Base-by-base conservation (phyloP, 768 basidiomycete species). In the Stropharia rugosoannulata region DNA sequence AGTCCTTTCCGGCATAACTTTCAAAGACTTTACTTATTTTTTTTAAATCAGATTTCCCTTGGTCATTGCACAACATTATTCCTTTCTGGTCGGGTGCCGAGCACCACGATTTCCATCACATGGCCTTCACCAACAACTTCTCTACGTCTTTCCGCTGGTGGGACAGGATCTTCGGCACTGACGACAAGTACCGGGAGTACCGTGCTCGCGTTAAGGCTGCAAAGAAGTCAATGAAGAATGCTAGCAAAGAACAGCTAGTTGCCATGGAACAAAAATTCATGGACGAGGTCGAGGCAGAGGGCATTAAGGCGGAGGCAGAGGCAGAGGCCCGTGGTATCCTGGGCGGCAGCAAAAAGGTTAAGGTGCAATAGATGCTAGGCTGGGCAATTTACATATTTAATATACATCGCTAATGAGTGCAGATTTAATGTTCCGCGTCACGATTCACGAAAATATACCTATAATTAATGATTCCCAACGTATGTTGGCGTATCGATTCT, bases 11-110 rank as follows among this genome's bases (percentile, higher is more conserved):
- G 18, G 16, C 16, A 22, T 41, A 27, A 18, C 10, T 42, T 16
- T 16, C 18, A 43, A n/a, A 22, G 16, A 5, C 10, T 18, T 8
- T 43, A n/a, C 42, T 43, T 4, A 32, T 3, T 32, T 10, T 32
- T 32, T n/a, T n/a, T n/a, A n/a, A n/a, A 32, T 32, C 8, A 52
- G 93, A 98, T 70, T 99, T 99, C 83, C 96, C 97, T 0, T 98
- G 95, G 95, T 95, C 93, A 5, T 79, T 98, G 53, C 88, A 93
- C 62, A 85, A 95, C 76, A 85, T 93, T 61, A 57, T 98, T 32
- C 95, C 95, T 2, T 91, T 98, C 81, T 98, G 95, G 95, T 89
- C 91, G 6, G 95, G 96, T 38, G 95, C 95, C 0, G 96, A 98
- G 65, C 93, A 96, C 74, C 95, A 97, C 69, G 95, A 98, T 68